Evolutionary conservation across 2,329 filamentous ascomycete species (phyloP).

Genomic region (Colletotrichum liaoningense): DNA sequence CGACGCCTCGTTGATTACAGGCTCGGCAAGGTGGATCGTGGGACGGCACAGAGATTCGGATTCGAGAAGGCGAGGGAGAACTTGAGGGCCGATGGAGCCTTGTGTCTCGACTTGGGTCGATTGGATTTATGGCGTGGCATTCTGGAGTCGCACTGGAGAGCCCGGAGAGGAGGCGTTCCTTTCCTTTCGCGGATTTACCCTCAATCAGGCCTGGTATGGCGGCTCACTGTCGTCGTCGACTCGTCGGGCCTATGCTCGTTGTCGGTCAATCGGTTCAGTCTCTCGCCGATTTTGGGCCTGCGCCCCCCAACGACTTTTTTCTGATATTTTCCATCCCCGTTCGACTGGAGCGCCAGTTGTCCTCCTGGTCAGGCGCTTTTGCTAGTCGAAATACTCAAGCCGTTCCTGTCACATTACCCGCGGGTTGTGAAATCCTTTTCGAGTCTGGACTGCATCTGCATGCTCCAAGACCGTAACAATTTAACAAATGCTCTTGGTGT

Average conservation of each 20-base stretch:
- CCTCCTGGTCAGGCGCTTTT: neutral
- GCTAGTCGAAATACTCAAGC: neutral
- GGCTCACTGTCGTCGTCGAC: neutral
- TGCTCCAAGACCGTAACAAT: neutral
- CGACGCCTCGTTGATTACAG: conserved; percentile 35
- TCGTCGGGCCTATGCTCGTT: neutral
- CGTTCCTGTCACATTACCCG: neutral
- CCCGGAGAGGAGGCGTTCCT: neutral
- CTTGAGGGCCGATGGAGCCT: neutral
- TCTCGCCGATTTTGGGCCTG: neutral
- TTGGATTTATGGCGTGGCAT: conserved; percentile 4
- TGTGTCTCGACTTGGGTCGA: conserved; percentile 3
- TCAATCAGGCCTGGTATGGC: neutral
- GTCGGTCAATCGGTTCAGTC: conserved; percentile 3
- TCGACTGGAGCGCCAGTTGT: neutral
- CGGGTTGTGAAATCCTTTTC: conserved; percentile 2
- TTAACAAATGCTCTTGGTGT: neutral
- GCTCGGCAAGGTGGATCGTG: conserved; percentile 33
- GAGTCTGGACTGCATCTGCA: neutral
- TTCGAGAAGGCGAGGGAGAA: conserved; percentile 24
- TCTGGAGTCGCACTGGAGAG: neutral
- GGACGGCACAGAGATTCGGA: conserved; percentile 12
- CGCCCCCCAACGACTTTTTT: too few relatives aligned
- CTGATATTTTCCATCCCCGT: neutral
- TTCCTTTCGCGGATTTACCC: neutral